Evolutionary conservation across 768 basidiomycete genomes (phyloP).

Genomic region (Kwoniella dendrophila): DNA sequence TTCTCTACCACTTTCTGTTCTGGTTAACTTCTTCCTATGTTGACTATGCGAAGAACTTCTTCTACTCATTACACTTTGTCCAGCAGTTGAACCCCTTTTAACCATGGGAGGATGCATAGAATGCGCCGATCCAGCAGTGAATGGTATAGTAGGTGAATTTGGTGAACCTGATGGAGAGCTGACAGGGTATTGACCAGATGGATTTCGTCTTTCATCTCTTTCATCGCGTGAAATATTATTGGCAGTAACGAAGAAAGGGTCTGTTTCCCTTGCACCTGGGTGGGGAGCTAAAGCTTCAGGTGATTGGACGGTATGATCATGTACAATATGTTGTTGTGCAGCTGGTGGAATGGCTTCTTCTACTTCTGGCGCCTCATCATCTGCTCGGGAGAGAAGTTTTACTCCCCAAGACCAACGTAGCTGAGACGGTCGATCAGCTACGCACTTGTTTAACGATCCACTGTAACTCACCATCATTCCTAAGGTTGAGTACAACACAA

Average conservation of each 20-base stretch:
- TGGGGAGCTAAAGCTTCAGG: slow-evolving; percentile 45
- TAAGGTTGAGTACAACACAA: slow-evolving; percentile 85
- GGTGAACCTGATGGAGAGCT: slow-evolving; percentile 8
- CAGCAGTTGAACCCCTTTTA: slow-evolving; percentile 6
- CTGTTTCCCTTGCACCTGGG: slow-evolving; percentile 48
- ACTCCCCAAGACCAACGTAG: slow-evolving; percentile 93
- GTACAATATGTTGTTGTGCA: slow-evolving; percentile 5
- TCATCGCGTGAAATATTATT: slow-evolving; percentile 37
- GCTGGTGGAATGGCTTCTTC: slow-evolving; percentile 4
- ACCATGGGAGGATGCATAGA: slow-evolving; percentile 31
- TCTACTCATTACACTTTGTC: slow-evolving; percentile 11
- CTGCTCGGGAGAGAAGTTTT: slow-evolving; percentile 73
- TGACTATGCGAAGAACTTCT: slow-evolving; percentile 17
- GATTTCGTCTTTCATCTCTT: slow-evolving; percentile 32
- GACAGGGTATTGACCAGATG: slow-evolving; percentile 15
- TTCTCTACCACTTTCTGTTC: slow-evolving; percentile 53
- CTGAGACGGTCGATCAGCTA: slow-evolving; percentile 57
- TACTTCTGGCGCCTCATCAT: slow-evolving; percentile 58
- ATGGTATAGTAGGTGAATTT: slow-evolving; percentile 22
- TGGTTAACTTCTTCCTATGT: slow-evolving; percentile 28
- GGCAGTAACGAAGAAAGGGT: slow-evolving; percentile 48
- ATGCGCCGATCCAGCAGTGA: slow-evolving; percentile 28
- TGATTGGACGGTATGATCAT: slow-evolving; percentile 34
- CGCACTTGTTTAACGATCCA: not conserved
- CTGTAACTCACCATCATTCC: slow-evolving; percentile 80